Conservation (phyloP, 805 yeast species). For the Metschnikowia picachoensis region DNA sequence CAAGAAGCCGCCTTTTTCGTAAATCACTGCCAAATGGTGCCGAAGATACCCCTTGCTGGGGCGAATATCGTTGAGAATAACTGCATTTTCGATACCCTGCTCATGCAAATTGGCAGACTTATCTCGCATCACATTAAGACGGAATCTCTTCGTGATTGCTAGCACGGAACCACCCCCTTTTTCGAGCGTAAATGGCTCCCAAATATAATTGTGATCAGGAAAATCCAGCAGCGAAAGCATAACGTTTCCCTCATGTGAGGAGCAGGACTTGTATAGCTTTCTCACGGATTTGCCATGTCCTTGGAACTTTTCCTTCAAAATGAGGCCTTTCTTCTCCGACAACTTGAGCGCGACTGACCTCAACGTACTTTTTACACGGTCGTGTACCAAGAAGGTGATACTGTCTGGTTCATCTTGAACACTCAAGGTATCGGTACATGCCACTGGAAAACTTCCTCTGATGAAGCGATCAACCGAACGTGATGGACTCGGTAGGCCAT, state of each 20-base stretch:
- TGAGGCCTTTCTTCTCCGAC: constrained; percentile 5
- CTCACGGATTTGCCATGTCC: constrained; percentile 85
- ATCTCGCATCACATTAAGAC: constrained; percentile 23
- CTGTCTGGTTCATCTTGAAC: neutral
- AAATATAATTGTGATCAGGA: constrained; percentile 35
- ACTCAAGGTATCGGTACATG: neutral
- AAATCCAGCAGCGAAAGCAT: constrained; percentile 38
- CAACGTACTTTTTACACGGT: constrained; percentile 33
- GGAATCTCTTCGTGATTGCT: constrained; percentile 33
- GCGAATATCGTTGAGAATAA: constrained; percentile 29
- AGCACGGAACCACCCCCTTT: constrained; percentile 9
- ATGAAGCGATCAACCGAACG: neutral
- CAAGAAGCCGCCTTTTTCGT: constrained; percentile 36
- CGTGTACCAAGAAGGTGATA: constrained; percentile 31
- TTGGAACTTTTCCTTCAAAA: constrained; percentile 52
- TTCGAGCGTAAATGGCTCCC: constrained; percentile 36
- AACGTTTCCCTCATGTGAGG: constrained; percentile 25
- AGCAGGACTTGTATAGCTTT: constrained; percentile 57
- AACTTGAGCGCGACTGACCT: constrained; percentile 24
- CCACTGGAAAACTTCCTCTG: constrained; percentile 3
- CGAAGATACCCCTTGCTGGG: constrained; percentile 15
- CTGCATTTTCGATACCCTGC: constrained; percentile 30
- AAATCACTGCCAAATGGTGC: constrained; percentile 30
- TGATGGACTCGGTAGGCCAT: neutral
- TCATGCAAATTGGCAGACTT: constrained; percentile 1